Percentiles rank a stretch among this genome's conserved stretches.
Conservation (phyloP, 208 protist species). For the Sergeia podlipaevii region DNA sequence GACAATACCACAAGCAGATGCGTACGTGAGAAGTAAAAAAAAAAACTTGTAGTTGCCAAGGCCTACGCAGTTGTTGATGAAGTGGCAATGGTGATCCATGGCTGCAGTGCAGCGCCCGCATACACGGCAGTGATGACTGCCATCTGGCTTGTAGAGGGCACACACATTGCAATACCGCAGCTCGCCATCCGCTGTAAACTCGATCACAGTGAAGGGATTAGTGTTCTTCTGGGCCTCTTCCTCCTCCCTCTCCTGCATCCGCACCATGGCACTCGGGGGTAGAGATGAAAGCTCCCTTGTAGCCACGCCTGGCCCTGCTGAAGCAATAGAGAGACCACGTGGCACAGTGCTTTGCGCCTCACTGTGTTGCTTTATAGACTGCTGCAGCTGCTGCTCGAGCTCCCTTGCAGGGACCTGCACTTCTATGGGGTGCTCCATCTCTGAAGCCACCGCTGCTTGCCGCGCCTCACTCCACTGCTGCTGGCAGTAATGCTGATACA, state of each 20-base stretch:
- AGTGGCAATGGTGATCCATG: conserved; percentile 82
- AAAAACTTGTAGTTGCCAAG: conserved; percentile 85
- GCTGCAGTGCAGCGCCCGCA: conserved; percentile 49
- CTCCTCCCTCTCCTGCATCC: neutral
- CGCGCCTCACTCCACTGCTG: too few relatives aligned
- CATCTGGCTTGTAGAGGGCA: conserved; percentile 40
- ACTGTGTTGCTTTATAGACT: too few relatives aligned
- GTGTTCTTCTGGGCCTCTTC: neutral
- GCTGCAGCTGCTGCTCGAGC: too few relatives aligned
- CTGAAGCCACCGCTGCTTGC: too few relatives aligned
- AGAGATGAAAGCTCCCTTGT: too few relatives aligned
- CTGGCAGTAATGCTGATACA: too few relatives aligned
- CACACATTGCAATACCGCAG: conserved; percentile 49
- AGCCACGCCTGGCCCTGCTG: too few relatives aligned
- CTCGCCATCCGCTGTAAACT: conserved; percentile 18
- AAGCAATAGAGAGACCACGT: too few relatives aligned
- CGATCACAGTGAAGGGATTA: conserved; percentile 23
- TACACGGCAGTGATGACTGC: conserved; percentile 51
- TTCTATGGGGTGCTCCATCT: too few relatives aligned
- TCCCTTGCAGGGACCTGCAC: too few relatives aligned
- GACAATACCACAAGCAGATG: conserved; percentile 21
- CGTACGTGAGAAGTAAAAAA: conserved; percentile 65
- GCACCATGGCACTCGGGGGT: too few relatives aligned
- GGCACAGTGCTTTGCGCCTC: too few relatives aligned
- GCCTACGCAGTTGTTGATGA: conserved; percentile 75